Conservation (phyloP, 116 monocot genomes). For the Phalaenopsis hybrid region DNA sequence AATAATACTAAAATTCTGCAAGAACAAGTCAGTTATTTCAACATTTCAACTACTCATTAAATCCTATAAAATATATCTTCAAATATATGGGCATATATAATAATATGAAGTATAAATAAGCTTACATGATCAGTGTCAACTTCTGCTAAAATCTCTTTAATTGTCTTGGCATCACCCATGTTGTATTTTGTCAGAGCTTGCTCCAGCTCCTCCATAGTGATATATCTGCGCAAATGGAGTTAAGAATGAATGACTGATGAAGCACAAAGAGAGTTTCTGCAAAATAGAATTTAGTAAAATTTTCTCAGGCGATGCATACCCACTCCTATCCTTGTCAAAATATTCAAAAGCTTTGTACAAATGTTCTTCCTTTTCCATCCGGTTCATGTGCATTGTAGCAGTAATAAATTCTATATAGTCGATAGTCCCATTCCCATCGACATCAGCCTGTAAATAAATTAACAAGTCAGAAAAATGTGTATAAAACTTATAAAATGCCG, state of each 20-base stretch:
- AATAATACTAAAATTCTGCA: no score
- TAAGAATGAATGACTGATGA: neutral
- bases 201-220: constrained; percentile 53
- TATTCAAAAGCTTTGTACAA: constrained; percentile 55
- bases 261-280: neutral
- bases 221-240: constrained; percentile 27
- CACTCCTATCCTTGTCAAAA: constrained; percentile 51
- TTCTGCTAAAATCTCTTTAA: constrained; percentile 62
- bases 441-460: constrained; percentile 41
- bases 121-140: constrained; percentile 55
- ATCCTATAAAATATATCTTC: neutral
- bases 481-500: neutral
- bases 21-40: neutral
- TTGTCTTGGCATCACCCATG: constrained; percentile 59
- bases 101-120: constrained; percentile 1
- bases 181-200: constrained; percentile 52
- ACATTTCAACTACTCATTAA: neutral
- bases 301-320: constrained; percentile 23
- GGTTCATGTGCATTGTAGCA: constrained; percentile 62
- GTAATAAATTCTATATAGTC: constrained; percentile 60
- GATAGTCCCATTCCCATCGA: constrained; percentile 60
- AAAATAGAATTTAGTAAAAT: neutral
- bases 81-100: neutral
- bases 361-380: constrained; percentile 54
- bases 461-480: neutral